These are phyloP conservation scores for Talaromyces verruculosus DNA, from an alignment of 2,329 filamentous ascomycete genomes.

Conservation along the genomic window DNA sequence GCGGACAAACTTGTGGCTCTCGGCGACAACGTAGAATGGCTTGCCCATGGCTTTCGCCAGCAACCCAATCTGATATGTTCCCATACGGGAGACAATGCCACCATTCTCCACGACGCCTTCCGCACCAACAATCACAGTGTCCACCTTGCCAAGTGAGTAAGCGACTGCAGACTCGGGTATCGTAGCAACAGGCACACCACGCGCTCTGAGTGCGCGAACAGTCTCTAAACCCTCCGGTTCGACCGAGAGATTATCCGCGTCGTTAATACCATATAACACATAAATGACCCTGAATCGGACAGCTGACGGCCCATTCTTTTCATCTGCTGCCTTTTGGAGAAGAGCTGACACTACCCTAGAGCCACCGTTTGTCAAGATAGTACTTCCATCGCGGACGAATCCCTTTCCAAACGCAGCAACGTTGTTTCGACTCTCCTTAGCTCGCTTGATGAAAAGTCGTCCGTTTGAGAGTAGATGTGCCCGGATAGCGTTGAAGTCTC, in stretches of 20 bases:
- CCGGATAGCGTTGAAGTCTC: conserved; percentile 79
- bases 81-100: conserved; percentile 84
- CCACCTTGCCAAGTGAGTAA: conserved; percentile 73
- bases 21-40: conserved; percentile 86
- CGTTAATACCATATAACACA: conserved; percentile 51
- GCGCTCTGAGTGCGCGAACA: conserved; percentile 68
- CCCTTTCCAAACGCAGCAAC: conserved; percentile 78
- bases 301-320: conserved; percentile 54
- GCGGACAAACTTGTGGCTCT: conserved; percentile 95
- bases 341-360: conserved; percentile 79
- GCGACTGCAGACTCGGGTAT: conserved; percentile 75
- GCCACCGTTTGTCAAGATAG: conserved; percentile 87
- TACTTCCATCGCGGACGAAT: conserved; percentile 74
- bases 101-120: conserved; percentile 94
- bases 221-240: conserved; percentile 66
- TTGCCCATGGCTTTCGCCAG: conserved; percentile 71
- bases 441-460: conserved; percentile 79
- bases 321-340: conserved; percentile 70
- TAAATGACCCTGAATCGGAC: conserved; percentile 84
- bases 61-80: conserved; percentile 80
- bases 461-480: conserved; percentile 83
- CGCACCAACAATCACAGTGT: conserved; percentile 64
- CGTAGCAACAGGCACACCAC: conserved; percentile 78
- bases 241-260: conserved; percentile 30
- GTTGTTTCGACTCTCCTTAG: conserved; percentile 78